Evolutionary conservation across 2,329 filamentous ascomycete species (phyloP).

Genomic region (Penicillium digitatum): DNA sequence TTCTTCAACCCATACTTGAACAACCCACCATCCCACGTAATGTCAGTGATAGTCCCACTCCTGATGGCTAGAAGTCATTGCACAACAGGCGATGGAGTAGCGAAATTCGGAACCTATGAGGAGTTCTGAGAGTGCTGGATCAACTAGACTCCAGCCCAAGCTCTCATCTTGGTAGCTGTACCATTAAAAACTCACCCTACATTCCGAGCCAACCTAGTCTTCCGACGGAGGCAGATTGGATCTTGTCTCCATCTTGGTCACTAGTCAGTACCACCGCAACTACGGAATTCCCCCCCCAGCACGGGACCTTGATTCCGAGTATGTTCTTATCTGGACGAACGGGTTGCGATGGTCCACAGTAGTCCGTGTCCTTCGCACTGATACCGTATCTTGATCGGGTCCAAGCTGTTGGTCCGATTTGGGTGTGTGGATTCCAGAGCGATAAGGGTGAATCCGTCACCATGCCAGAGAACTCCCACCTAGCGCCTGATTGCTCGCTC

Average conservation of each 20-base stretch:
- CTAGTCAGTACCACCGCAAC: conserved; percentile 48
- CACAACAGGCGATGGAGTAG: background rate
- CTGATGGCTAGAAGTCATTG: conserved; percentile 53
- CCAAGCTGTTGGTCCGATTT: background rate
- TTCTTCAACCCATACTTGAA: conserved; percentile 53
- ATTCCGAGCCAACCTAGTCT: background rate
- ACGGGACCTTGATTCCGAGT: conserved; percentile 59
- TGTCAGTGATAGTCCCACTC: conserved; percentile 59
- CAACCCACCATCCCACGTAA: conserved; percentile 59
- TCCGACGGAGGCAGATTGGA: conserved; percentile 25
- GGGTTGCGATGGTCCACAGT: conserved; percentile 59
- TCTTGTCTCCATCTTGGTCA: conserved; percentile 34
- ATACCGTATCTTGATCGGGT: background rate
- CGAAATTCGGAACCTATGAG: background rate
- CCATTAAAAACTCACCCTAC: background rate
- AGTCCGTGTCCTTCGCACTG: conserved; percentile 62
- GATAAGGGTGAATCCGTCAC: background rate
- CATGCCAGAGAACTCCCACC: background rate
- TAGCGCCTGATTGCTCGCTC: conserved; percentile 45
- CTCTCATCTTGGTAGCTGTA: background rate
- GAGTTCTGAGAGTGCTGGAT: background rate
- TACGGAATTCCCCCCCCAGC: conserved; percentile 60
- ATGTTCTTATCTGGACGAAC: conserved; percentile 48
- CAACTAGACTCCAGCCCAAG: background rate
- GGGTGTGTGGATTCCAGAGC: background rate